Evolutionary conservation across 257 asterid species (phyloP).

Genomic region (Solanum infundibuliforme): DNA sequence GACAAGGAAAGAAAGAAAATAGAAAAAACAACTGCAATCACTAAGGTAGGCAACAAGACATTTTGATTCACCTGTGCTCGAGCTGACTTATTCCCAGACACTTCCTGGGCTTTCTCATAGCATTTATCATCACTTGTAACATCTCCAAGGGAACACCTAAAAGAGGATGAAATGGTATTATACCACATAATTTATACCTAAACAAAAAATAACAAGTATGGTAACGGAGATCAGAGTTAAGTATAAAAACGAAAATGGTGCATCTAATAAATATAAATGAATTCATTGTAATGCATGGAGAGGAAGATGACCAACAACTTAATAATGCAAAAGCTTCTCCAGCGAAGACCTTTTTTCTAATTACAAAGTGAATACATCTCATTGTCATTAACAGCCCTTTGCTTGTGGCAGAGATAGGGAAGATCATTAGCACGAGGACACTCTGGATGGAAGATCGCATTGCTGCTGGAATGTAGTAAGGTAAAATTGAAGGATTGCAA

Average conservation of each 20-base stretch:
- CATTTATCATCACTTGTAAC: conserved; percentile 61
- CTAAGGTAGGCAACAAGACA: neutral
- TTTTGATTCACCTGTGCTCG: conserved; percentile 42
- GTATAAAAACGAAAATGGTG: neutral
- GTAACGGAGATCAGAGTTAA: neutral
- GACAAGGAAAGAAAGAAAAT: neutral
- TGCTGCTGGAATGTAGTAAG: neutral
- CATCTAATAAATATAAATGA: neutral
- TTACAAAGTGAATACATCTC: neutral
- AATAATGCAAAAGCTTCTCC: neutral
- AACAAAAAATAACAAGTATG: neutral
- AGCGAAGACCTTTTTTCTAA: neutral
- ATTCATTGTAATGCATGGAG: neutral
- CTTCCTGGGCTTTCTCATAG: conserved; percentile 79
- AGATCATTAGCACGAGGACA: neutral
- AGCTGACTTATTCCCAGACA: conserved; percentile 69
- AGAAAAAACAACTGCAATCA: neutral
- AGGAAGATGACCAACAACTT: neutral
- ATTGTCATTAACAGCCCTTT: neutral
- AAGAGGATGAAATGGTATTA: neutral
- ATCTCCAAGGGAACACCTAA: conserved; percentile 83
- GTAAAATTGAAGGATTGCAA: neutral
- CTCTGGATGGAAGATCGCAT: neutral
- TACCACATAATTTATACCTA: neutral
- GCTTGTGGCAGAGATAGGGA: neutral